Conservation (phyloP, 768 basidiomycete genomes). For the Tulasnella sp. region DNA sequence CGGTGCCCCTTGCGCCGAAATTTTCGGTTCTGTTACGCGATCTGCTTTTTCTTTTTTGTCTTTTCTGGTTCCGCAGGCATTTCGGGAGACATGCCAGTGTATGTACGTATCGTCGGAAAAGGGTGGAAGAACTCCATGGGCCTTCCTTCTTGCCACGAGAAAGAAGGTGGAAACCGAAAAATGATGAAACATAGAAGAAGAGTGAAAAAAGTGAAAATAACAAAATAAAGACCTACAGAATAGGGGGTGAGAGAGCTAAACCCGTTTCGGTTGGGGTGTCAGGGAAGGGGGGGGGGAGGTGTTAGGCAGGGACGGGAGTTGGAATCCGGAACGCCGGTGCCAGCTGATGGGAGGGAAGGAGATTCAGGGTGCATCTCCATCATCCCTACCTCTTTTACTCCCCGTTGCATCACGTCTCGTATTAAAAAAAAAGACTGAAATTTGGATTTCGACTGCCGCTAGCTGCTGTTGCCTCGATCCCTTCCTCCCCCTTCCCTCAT, state of each 20-base stretch:
- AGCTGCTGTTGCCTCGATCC: background rate
- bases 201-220: background rate
- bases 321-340: background rate
- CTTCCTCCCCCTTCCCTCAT: background rate
- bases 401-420: background rate
- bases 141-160: background rate
- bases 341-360: background rate
- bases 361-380: background rate
- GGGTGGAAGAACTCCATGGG: no score
- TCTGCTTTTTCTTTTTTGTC: background rate
- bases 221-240: background rate
- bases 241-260: constrained; percentile 1
- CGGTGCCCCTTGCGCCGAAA: background rate
- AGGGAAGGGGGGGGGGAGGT: background rate
- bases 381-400: background rate
- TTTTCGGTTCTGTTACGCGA: background rate
- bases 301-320: no score
- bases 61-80: no score
- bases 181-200: background rate
- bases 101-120: no score
- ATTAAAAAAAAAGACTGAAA: background rate
- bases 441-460: background rate
- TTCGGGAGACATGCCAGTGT: no score
- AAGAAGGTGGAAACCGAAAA: background rate
- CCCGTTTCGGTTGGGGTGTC: background rate